Evolutionary conservation across 257 asterid species (phyloP).

Genomic region (Coffea eugenioides): DNA sequence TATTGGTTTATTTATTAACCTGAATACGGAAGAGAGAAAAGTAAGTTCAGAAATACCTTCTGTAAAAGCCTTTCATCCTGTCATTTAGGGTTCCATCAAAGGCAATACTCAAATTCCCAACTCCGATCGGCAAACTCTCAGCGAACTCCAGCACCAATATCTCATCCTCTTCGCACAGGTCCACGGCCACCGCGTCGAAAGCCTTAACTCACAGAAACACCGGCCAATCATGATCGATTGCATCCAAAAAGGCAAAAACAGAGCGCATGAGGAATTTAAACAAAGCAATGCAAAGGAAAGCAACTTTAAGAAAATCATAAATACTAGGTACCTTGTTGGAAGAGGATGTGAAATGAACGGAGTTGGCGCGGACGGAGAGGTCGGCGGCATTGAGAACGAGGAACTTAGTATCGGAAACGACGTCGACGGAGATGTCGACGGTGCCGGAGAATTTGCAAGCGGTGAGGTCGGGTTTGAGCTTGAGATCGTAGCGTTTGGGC

Average conservation of each 20-base stretch:
- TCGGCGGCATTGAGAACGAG: slow-evolving; percentile 89
- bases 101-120: slow-evolving; percentile 60
- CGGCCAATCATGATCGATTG: neutral
- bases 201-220: slow-evolving; percentile 6
- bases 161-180: slow-evolving; percentile 68
- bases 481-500: slow-evolving; percentile 80
- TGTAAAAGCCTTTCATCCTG: slow-evolving; percentile 93
- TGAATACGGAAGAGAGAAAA: neutral
- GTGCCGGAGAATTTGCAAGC: slow-evolving; percentile 83
- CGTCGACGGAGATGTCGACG: slow-evolving; percentile 62
- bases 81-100: slow-evolving; percentile 84
- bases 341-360: slow-evolving; percentile 53
- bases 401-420: slow-evolving; percentile 62
- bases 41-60: slow-evolving; percentile 49
- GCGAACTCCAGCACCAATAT: slow-evolving; percentile 67
- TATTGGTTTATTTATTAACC: no score
- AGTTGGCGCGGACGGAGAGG: slow-evolving; percentile 52
- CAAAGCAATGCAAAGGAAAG: neutral
- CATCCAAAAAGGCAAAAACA: neutral
- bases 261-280: neutral
- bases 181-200: slow-evolving; percentile 49
- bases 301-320: no score
- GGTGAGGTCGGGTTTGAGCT: slow-evolving; percentile 72
- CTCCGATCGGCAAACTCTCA: slow-evolving; percentile 66
- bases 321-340: slow-evolving; percentile 34